Conservation (phyloP, 1,284 basidiomycete genomes). For the Papiliotrema fonsecae region DNA sequence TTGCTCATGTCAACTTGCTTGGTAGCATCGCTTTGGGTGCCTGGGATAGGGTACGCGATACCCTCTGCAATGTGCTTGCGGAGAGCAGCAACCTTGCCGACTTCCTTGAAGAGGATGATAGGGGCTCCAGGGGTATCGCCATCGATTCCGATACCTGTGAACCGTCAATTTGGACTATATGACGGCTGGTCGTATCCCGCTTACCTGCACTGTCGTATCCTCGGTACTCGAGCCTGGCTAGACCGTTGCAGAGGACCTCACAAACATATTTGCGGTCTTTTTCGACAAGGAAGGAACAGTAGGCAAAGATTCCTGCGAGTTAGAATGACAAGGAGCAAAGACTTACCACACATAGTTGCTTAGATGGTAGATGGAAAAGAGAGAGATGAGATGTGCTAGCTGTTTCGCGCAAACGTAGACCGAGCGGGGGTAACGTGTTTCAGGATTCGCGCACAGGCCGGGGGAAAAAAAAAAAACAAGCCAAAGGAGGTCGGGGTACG, state of each 20-base stretch:
- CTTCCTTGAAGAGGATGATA: slow-evolving; percentile 90
- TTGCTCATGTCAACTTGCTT: slow-evolving; percentile 68
- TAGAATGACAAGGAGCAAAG: not conserved
- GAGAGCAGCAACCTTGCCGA: slow-evolving; percentile 93
- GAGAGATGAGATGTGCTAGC: not conserved
- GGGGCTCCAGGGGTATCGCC: slow-evolving; percentile 70
- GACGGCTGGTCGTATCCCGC: slow-evolving; percentile 12
- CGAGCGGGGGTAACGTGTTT: not conserved
- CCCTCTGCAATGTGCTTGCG: slow-evolving; percentile 85
- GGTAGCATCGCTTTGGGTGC: slow-evolving; percentile 11
- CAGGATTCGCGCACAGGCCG: not conserved
- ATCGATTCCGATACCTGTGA: slow-evolving; percentile 82
- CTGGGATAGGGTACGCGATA: slow-evolving; percentile 26
- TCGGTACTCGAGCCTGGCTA: slow-evolving; percentile 94
- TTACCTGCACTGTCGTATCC: slow-evolving; percentile 89
- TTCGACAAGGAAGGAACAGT: slow-evolving; percentile 88
- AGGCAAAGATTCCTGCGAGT: slow-evolving; percentile 76
- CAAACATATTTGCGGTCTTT: slow-evolving; percentile 92
- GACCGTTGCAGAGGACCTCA: slow-evolving; percentile 86
- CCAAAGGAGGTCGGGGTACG: not conserved
- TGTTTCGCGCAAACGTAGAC: not conserved
- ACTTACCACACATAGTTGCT: slow-evolving; percentile 14
- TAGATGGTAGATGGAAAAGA: not conserved
- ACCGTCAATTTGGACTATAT: not conserved
- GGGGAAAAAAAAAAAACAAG: not conserved